phyloP scores from a whole-genome alignment of 2,329 filamentous ascomycete genomes.

The Aspergillus awamori region DNA sequence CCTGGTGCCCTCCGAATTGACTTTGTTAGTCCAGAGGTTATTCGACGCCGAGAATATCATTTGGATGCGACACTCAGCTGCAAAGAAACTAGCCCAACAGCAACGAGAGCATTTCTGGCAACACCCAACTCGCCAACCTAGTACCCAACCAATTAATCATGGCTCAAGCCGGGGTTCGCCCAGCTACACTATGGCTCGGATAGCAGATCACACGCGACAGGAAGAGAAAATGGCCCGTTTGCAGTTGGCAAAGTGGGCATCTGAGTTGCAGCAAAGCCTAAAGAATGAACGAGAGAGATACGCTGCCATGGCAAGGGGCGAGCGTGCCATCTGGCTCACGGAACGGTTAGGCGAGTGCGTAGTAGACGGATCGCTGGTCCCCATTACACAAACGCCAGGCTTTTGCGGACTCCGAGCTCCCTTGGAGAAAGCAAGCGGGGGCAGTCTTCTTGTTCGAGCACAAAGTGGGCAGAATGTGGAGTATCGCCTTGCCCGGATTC shows the following conservation, averaged over 20 bases:
- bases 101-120: constrained; percentile 45
- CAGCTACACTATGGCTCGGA: constrained; percentile 63
- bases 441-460: constrained; percentile 26
- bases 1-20: constrained; percentile 73
- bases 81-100: constrained; percentile 79
- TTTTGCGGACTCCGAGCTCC: constrained; percentile 30
- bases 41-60: constrained; percentile 78
- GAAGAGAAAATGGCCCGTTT: constrained; percentile 67
- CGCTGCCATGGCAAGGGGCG: constrained; percentile 62
- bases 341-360: constrained; percentile 68
- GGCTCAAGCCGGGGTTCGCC: constrained; percentile 35
- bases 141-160: constrained; percentile 34
- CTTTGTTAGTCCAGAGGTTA: constrained; percentile 68
- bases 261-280: constrained; percentile 75
- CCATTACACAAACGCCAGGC: constrained; percentile 47
- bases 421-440: constrained; percentile 28
- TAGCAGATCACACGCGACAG: constrained; percentile 61
- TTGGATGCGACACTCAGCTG: constrained; percentile 79
- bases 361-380: constrained; percentile 64
- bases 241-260: constrained; percentile 79
- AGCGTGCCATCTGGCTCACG: constrained; percentile 70
- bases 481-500: constrained; percentile 42
- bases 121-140: constrained; percentile 2
- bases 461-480: constrained; percentile 32
- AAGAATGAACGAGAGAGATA: constrained; percentile 72